A percentile compares a stretch with the other conserved stretches of the same genome.
These are phyloP conservation scores for Onygena corvina DNA, from an alignment of 2,329 filamentous ascomycete species.

Conservation along the genomic window DNA sequence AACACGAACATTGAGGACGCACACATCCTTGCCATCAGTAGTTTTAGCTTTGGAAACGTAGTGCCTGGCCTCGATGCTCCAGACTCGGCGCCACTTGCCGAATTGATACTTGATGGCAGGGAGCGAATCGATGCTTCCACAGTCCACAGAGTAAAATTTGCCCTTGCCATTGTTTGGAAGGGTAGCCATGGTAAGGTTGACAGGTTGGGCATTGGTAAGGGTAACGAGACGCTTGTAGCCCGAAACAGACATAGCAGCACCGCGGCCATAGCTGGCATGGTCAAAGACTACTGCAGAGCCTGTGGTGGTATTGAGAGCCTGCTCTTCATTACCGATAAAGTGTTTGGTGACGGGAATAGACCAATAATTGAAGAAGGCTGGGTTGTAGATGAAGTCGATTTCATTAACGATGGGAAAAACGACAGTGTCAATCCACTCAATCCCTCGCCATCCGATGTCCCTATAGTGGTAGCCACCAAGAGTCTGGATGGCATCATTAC, in stretches of 20 bases:
- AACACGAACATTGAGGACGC: constrained; percentile 17
- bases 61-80: constrained; percentile 14
- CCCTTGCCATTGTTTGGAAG: constrained; percentile 17
- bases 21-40: constrained; percentile 12
- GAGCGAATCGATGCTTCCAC: constrained; percentile 12
- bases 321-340: constrained; percentile 16
- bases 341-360: constrained; percentile 14
- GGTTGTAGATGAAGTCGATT: constrained; percentile 17
- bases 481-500: constrained; percentile 16
- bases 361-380: constrained; percentile 16
- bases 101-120: constrained; percentile 16
- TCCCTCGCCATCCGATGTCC: constrained; percentile 13
- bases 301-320: constrained; percentile 15
- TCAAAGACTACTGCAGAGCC: constrained; percentile 17
- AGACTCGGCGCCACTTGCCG: constrained; percentile 12
- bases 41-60: constrained; percentile 14
- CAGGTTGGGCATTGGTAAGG: constrained; percentile 14
- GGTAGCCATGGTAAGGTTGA: constrained; percentile 9
- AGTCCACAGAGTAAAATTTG: constrained; percentile 15
- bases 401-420: constrained; percentile 16
- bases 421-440: constrained; percentile 16
- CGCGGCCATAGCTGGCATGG: constrained; percentile 17
- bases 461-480: constrained; percentile 15
- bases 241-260: constrained; percentile 15
- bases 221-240: constrained; percentile 15